phyloP scores from a whole-genome alignment of 331 rosid species.

The Dryas integrifolia region DNA sequence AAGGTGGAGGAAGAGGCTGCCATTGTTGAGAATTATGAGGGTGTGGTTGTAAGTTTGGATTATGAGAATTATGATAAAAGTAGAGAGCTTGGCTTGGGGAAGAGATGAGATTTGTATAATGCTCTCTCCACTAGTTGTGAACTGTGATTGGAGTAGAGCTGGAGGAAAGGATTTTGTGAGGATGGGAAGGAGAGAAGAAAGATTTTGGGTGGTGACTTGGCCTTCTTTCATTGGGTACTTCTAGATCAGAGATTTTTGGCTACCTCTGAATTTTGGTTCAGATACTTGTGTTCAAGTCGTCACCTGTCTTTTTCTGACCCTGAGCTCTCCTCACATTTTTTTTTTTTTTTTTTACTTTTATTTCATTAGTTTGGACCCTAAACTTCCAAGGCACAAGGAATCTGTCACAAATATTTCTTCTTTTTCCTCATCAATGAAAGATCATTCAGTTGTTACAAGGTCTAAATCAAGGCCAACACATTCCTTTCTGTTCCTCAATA shows the following conservation, averaged over 20 bases:
- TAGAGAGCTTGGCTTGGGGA: conserved; percentile 3
- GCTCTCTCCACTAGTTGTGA: background rate
- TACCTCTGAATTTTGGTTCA: background rate
- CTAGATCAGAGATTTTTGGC: conserved; percentile 53
- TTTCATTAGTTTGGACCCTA: too few species aligned
- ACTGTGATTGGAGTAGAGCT: conserved; percentile 19
- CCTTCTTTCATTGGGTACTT: conserved; percentile 41
- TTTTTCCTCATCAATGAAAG: too few species aligned
- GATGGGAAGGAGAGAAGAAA: conserved; percentile 24
- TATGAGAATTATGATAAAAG: conserved; percentile 1
- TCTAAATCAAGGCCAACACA: conserved; percentile 10
- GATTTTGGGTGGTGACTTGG: conserved; percentile 60
- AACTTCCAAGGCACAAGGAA: too few species aligned
- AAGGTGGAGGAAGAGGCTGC: conserved; percentile 55
- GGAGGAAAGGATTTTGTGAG: conserved; percentile 32
- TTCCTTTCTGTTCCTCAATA: background rate
- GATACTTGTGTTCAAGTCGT: too few species aligned
- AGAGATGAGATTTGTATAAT: conserved; percentile 8
- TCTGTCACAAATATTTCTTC: too few species aligned
- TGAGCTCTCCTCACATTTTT: too few species aligned
- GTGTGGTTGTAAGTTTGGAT: background rate
- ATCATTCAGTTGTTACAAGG: background rate
- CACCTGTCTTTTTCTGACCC: too few species aligned
- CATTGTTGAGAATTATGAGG: conserved; percentile 29
- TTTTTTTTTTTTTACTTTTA: too few species aligned